Percentiles rank a stretch among this genome's conserved stretches.
Conservation (phyloP, 495 filamentous ascomycete genomes). For the Endocarpon pusillum region DNA sequence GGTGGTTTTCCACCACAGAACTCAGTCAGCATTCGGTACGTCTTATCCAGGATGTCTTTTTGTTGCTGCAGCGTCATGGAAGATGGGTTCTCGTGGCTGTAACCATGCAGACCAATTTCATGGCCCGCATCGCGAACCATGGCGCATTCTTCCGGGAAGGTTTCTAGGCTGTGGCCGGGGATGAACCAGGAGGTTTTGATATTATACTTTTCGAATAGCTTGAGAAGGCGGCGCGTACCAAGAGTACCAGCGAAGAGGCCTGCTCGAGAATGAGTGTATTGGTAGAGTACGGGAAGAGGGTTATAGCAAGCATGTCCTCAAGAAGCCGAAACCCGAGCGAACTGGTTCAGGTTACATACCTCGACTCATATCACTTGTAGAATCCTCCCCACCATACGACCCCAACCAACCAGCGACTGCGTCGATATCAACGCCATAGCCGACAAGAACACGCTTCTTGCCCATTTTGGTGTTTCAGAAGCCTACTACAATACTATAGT, state of each 20-base stretch:
- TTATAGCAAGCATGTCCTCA: not conserved
- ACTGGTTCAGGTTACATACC: constrained; percentile 27
- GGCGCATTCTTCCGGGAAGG: constrained; percentile 58
- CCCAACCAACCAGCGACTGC: constrained; percentile 59
- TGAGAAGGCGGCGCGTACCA: constrained; percentile 53
- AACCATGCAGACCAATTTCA: constrained; percentile 62
- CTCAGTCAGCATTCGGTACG: constrained; percentile 50
- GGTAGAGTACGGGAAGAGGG: not conserved
- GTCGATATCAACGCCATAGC: constrained; percentile 46
- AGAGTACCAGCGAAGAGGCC: constrained; percentile 59
- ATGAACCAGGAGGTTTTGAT: constrained; percentile 81
- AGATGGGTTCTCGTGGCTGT: constrained; percentile 60
- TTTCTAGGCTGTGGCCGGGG: constrained; percentile 63
- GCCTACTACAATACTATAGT: constrained; percentile 16
- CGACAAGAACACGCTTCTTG: constrained; percentile 41
- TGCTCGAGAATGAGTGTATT: constrained; percentile 10
- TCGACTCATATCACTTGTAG: constrained; percentile 48
- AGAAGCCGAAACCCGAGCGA: no score
- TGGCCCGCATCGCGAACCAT: constrained; percentile 59
- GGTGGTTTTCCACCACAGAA: constrained; percentile 60
- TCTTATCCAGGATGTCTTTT: constrained; percentile 58
- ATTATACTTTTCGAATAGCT: constrained; percentile 59
- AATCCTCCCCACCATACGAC: constrained; percentile 56
- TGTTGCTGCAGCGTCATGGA: constrained; percentile 62
- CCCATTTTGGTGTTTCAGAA: constrained; percentile 28